Percentiles rank a stretch among this genome's conserved stretches.
phyloP scores from a whole-genome alignment of 129 eudicot genomes.

The Flaveria trinervia region DNA sequence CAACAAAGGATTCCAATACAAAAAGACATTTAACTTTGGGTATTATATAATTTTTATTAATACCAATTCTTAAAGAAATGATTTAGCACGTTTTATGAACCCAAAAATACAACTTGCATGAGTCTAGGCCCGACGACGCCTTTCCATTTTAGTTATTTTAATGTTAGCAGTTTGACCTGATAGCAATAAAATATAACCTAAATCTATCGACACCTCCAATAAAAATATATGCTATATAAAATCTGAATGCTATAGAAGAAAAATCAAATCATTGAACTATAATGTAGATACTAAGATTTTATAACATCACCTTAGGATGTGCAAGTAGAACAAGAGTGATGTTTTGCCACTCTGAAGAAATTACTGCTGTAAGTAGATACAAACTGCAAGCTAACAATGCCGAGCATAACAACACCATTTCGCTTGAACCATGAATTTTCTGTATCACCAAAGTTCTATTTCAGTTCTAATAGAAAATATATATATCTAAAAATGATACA shows the following conservation, averaged over 20 bases:
- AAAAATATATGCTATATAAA: no score
- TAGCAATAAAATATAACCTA: background rate
- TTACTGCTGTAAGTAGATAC: conserved; percentile 47
- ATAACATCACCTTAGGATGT: conserved; percentile 51
- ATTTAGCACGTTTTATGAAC: background rate
- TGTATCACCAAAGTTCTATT: conserved; percentile 30
- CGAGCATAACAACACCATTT: conserved; percentile 49
- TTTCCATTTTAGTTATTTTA: background rate
- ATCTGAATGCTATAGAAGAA: no score
- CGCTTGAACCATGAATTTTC: conserved; percentile 43
- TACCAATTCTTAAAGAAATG: background rate
- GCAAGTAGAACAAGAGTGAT: conserved; percentile 51
- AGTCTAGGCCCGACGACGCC: background rate
- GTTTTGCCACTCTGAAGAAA: conserved; percentile 62
- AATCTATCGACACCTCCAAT: background rate
- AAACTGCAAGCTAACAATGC: conserved; percentile 65
- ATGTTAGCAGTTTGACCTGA: background rate
- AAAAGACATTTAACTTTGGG: background rate
- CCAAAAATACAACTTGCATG: background rate
- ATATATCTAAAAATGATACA: background rate
- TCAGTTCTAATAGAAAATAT: conserved; percentile 10
- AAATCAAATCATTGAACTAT: background rate
- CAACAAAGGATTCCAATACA: background rate
- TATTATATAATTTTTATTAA: background rate
- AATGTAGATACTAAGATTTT: background rate